Percentiles rank a stretch among this genome's conserved stretches.
Conservation (phyloP, 257 asterid genomes). For the Solanum rostratum region DNA sequence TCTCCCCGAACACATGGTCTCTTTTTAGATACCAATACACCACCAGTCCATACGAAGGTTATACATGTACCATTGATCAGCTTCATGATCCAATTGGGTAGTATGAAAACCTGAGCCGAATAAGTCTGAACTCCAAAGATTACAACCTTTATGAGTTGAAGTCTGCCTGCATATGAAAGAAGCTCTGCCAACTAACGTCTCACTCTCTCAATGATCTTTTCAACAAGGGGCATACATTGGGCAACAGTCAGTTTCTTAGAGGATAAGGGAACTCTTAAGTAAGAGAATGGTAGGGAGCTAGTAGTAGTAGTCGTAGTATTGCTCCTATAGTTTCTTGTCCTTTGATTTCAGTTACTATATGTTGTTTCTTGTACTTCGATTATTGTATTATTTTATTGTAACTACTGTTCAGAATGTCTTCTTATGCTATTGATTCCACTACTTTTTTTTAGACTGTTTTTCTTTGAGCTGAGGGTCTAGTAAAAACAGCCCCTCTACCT, state of each 20-base stretch:
- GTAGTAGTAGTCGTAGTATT: background rate
- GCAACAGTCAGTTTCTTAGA: background rate
- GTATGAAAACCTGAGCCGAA: background rate
- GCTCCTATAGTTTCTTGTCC: background rate
- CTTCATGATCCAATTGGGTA: background rate
- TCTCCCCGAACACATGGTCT: background rate
- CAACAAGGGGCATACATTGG: background rate
- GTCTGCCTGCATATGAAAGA: background rate
- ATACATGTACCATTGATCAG: background rate
- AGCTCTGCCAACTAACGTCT: background rate
- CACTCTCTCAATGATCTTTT: background rate
- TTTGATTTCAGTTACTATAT: background rate
- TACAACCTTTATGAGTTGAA: background rate
- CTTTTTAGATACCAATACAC: background rate
- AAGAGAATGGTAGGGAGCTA: too few species aligned
- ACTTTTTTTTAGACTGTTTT: too few species aligned
- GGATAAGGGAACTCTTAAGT: too few species aligned
- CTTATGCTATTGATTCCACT: background rate
- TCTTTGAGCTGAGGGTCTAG: too few species aligned
- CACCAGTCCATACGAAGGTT: background rate
- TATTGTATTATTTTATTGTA: background rate
- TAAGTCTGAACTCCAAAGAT: background rate
- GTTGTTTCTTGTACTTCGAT: background rate
- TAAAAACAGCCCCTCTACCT: too few species aligned
- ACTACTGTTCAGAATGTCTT: background rate